A percentile compares a stretch with the other conserved stretches of the same genome.
Evolutionary conservation across 148 eudicot genomes (phyloP).

Genomic region (Fagopyrum esculentum): DNA sequence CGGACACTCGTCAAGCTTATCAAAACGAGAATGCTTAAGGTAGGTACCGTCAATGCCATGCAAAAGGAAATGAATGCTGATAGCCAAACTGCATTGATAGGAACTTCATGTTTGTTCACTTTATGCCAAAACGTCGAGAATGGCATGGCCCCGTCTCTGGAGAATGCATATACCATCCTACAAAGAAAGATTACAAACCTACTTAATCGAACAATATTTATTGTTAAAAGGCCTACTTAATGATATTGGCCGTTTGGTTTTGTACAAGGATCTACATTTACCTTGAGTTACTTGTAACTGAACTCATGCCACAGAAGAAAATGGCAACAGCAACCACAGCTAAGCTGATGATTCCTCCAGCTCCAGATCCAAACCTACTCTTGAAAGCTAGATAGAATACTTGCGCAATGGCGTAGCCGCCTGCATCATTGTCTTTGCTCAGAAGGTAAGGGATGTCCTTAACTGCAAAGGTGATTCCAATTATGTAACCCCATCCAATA

Average conservation of each 20-base stretch:
- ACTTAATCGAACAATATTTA: too few species aligned
- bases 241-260: neutral
- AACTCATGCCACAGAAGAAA: conserved; percentile 92
- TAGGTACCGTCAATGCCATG: conserved; percentile 93
- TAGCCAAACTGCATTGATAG: conserved; percentile 81
- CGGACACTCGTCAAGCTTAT: too few species aligned
- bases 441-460: conserved; percentile 66
- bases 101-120: conserved; percentile 79
- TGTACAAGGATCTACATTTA: conserved; percentile 17
- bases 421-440: conserved; percentile 60
- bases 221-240: too few species aligned
- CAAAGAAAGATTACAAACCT: neutral
- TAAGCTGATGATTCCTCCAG: conserved; percentile 77
- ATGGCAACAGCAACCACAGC: conserved; percentile 80
- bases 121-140: conserved; percentile 55
- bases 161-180: conserved; percentile 95
- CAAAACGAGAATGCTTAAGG: conserved; percentile 7
- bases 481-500: conserved; percentile 29
- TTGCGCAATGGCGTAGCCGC: conserved; percentile 90
- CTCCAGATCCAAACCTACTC: conserved; percentile 63
- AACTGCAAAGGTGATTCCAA: conserved; percentile 84
- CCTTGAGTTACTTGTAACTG: conserved; percentile 93
- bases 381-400: conserved; percentile 73
- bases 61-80: conserved; percentile 75
- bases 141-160: conserved; percentile 88